Evolutionary conservation across 345 rosid genomes (phyloP).

Genomic region (Aquilaria sinensis): DNA sequence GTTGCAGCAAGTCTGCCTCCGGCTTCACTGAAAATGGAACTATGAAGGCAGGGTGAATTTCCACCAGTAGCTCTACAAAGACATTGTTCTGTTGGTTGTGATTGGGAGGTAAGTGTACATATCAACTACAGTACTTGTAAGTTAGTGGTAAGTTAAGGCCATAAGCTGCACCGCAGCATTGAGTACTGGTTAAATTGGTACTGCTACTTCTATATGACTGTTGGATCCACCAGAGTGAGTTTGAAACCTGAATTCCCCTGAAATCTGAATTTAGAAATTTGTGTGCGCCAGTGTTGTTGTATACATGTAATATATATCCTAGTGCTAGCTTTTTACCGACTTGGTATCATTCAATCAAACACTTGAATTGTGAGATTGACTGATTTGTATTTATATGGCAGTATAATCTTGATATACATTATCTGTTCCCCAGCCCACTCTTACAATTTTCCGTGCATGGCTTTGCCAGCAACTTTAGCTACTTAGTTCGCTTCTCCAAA

Average conservation of each 20-base stretch:
- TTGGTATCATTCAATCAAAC: slow-evolving; percentile 18
- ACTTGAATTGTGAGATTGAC: slow-evolving; percentile 19
- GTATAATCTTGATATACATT: neutral
- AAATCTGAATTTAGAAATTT: slow-evolving; percentile 16
- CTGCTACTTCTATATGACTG: slow-evolving; percentile 18
- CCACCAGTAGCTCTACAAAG: slow-evolving; percentile 13
- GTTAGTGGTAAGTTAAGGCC: slow-evolving; percentile 20
- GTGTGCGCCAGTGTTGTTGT: slow-evolving; percentile 9
- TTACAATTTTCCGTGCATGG: neutral
- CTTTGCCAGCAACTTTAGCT: too few species aligned
- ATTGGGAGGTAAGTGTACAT: slow-evolving; percentile 24
- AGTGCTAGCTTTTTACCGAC: neutral
- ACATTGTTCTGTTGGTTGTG: slow-evolving; percentile 18
- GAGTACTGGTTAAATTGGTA: slow-evolving; percentile 15
- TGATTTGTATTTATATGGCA: slow-evolving; percentile 25
- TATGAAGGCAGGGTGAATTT: slow-evolving; percentile 35
- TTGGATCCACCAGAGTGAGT: slow-evolving; percentile 11
- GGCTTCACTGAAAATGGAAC: slow-evolving; percentile 61
- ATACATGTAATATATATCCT: slow-evolving; percentile 14
- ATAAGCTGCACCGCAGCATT: slow-evolving; percentile 20
- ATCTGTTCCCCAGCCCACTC: neutral
- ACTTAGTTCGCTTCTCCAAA: neutral
- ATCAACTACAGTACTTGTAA: slow-evolving; percentile 16
- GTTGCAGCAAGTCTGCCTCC: slow-evolving; percentile 52
- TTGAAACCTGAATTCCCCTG: slow-evolving; percentile 25